Conservation (phyloP, 345 rosid species). For the Hevea brasiliensis region DNA sequence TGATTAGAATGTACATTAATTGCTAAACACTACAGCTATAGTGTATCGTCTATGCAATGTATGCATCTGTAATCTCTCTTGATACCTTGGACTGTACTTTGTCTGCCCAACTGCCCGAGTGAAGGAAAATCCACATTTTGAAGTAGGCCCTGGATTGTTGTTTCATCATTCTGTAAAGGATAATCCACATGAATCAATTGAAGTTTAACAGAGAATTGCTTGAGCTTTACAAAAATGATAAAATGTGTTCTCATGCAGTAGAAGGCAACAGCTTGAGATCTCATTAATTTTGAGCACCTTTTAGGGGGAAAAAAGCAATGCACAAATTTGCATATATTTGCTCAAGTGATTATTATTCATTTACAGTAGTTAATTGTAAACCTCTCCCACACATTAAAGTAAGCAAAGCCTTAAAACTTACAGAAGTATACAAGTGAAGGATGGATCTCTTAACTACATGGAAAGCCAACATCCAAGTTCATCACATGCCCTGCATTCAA, state of each 20-base stretch:
- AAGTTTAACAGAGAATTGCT: not conserved
- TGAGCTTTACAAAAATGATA: not conserved
- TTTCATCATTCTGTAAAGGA: conserved; percentile 5
- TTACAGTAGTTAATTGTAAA: not conserved
- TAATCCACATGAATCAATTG: not conserved
- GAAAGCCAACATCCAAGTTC: conserved; percentile 7
- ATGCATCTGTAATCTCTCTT: too few species aligned
- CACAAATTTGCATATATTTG: too few species aligned
- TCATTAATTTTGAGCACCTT: not conserved
- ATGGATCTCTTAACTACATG: not conserved
- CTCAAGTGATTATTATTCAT: too few species aligned
- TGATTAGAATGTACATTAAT: too few species aligned
- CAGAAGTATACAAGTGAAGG: not conserved
- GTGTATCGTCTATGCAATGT: too few species aligned
- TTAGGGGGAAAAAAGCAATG: not conserved
- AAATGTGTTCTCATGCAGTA: too few species aligned
- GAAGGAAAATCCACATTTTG: too few species aligned
- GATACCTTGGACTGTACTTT: too few species aligned
- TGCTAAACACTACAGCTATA: too few species aligned
- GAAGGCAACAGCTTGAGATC: not conserved
- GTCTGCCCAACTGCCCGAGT: too few species aligned
- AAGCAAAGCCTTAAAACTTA: too few species aligned
- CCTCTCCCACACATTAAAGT: too few species aligned
- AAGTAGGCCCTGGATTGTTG: not conserved
- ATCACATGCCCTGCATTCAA: conserved; percentile 9